phyloP scores from a whole-genome alignment of 164 flowering plant genomes.

The Kalanchoe fedtschenkoi region DNA sequence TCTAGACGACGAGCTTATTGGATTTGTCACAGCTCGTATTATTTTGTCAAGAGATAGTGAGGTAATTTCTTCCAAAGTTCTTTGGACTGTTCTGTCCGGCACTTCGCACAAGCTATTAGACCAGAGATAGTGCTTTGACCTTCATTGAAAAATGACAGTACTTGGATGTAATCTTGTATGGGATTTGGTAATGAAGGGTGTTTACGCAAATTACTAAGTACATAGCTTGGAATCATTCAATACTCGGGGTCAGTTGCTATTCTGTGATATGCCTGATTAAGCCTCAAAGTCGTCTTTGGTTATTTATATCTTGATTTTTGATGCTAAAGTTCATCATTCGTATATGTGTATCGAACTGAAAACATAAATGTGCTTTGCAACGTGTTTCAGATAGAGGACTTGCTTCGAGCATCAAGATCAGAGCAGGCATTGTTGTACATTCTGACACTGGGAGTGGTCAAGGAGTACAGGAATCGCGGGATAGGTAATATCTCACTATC shows the following conservation, averaged over 20 bases:
- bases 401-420: constrained; percentile 41
- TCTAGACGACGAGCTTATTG: constrained; percentile 69
- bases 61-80: constrained; percentile 23
- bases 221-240: no score
- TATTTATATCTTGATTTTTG: neutral
- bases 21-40: constrained; percentile 82
- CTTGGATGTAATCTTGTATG: neutral
- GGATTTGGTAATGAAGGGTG: no score
- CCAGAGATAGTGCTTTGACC: no score
- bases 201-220: no score
- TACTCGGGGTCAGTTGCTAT: neutral
- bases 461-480: constrained; percentile 72
- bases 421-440: constrained; percentile 74
- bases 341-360: neutral
- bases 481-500: constrained; percentile 39
- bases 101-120: no score
- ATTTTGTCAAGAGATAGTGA: constrained; percentile 77
- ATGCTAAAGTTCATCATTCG: neutral
- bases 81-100: neutral
- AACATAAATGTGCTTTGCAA: neutral
- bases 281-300: neutral
- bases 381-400: constrained; percentile 61
- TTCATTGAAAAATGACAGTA: neutral
- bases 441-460: constrained; percentile 83
- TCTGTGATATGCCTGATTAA: no score